Conservation (phyloP, 345 rosid genomes). For the Dimocarpus longan region DNA sequence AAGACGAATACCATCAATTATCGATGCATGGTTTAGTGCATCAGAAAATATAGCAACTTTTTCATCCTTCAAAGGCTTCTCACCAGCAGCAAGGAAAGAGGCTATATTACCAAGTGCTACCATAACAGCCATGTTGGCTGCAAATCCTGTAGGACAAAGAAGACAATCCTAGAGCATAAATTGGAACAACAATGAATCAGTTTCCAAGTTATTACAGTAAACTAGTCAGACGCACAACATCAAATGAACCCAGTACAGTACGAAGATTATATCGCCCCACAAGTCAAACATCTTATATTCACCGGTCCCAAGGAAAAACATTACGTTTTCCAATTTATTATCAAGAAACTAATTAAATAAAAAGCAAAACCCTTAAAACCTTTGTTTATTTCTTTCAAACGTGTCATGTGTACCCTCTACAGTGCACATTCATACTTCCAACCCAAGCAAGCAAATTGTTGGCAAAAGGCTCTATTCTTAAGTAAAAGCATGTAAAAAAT, state of each 20-base stretch:
- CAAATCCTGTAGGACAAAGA: conserved; percentile 96
- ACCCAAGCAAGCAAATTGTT: background rate
- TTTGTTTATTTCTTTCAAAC: background rate
- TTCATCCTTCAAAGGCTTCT: conserved; percentile 48
- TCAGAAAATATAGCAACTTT: conserved; percentile 92
- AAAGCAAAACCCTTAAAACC: background rate
- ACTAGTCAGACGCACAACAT: background rate
- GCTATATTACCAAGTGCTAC: conserved; percentile 85
- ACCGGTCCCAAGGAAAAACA: background rate
- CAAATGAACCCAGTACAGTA: conserved; percentile 6
- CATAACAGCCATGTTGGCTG: conserved; percentile 95
- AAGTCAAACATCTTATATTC: conserved; percentile 5
- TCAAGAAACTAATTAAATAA: background rate
- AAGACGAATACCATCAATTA: conserved; percentile 92
- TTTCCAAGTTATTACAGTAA: conserved; percentile 13
- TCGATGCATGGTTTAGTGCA: conserved; percentile 92
- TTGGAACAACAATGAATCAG: conserved; percentile 33
- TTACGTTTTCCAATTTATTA: background rate
- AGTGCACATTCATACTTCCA: background rate
- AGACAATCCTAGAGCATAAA: conserved; percentile 78
- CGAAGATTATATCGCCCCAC: background rate
- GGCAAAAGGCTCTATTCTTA: background rate
- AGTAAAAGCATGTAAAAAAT: background rate
- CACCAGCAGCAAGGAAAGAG: conserved; percentile 57
- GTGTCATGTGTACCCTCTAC: conserved; percentile 1